These are phyloP conservation scores for Inonotus hispidus DNA, from an alignment of 1,284 basidiomycete species.

Conservation along the genomic window DNA sequence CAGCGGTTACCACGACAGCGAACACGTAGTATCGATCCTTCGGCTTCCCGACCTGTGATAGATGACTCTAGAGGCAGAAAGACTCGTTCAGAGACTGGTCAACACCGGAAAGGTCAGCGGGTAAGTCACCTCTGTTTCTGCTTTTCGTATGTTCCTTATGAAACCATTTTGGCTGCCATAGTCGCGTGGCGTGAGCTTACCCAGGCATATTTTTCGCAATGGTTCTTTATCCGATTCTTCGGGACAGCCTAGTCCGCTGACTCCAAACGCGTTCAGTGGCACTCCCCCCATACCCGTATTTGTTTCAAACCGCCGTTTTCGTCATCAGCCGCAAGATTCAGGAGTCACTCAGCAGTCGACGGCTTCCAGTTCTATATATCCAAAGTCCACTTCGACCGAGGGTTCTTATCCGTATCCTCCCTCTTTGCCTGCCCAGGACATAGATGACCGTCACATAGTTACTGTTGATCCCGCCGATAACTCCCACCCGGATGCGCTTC, in stretches of 20 bases:
- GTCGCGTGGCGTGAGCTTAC: conserved; percentile 33
- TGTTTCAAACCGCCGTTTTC: conserved; percentile 20
- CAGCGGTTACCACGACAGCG: conserved; percentile 6
- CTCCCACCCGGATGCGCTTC: conserved; percentile 19
- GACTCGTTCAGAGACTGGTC: conserved; percentile 17
- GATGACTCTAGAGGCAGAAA: conserved; percentile 14
- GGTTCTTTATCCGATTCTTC: conserved; percentile 30
- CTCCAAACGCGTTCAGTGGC: conserved; percentile 27
- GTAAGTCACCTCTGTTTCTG: conserved; percentile 2
- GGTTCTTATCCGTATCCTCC: conserved; percentile 48
- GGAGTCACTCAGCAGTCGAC: conserved; percentile 47
- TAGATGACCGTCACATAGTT: conserved; percentile 36
- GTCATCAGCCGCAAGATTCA: conserved; percentile 40
- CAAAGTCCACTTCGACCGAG: conserved; percentile 54
- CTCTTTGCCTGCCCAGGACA: conserved; percentile 42
- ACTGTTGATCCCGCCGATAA: conserved; percentile 42
- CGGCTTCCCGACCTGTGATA: conserved; percentile 3
- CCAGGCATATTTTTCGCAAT: conserved; percentile 30
- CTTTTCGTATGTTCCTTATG: not conserved
- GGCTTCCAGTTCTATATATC: conserved; percentile 69
- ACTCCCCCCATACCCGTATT: conserved; percentile 24
- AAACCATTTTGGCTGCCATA: not conserved
- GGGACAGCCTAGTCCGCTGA: conserved; percentile 32
- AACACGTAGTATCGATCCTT: conserved; percentile 9
- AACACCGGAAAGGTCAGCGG: conserved; percentile 4